Conservation (phyloP, 768 basidiomycete species). For the Termitomyces bulborhizus region DNA sequence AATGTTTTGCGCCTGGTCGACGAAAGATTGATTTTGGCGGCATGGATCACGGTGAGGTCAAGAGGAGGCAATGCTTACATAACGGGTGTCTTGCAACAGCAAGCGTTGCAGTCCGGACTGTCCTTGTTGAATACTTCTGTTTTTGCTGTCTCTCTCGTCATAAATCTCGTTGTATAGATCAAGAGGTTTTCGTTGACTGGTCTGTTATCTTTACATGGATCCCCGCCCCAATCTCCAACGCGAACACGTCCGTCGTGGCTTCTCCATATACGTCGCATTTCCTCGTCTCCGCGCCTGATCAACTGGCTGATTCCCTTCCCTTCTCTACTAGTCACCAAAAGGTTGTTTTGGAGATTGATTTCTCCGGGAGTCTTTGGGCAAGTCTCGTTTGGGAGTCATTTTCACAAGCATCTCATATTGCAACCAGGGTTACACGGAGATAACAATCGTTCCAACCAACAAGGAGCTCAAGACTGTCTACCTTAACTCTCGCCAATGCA, state of each 20-base stretch:
- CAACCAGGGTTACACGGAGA: constrained; percentile 84
- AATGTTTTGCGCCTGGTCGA: constrained; percentile 85
- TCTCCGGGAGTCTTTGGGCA: constrained; percentile 83
- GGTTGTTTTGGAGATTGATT: constrained; percentile 91
- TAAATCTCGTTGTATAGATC: constrained; percentile 8
- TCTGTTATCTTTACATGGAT: constrained; percentile 35
- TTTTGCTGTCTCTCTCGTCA: constrained; percentile 3
- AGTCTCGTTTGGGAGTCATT: constrained; percentile 17
- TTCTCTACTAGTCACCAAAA: constrained; percentile 92
- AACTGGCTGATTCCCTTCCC: constrained; percentile 35
- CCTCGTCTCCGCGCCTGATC: constrained; percentile 17
- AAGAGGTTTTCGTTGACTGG: constrained; percentile 21
- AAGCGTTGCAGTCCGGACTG: constrained; percentile 11
- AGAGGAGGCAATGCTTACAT: constrained; percentile 25
- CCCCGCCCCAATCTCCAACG: constrained; percentile 56
- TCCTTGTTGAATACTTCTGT: constrained; percentile 8
- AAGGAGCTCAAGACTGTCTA: constrained; percentile 77
- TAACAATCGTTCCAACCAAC: constrained; percentile 79
- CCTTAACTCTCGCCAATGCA: constrained; percentile 84
- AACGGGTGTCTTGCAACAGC: constrained; percentile 17
- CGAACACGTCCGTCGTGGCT: constrained; percentile 77
- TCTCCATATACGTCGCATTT: constrained; percentile 76
- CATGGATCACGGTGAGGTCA: constrained; percentile 36
- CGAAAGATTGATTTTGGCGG: constrained; percentile 84
- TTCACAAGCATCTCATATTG: constrained; percentile 15